Percentiles rank a stretch among this genome's conserved stretches.
Evolutionary conservation across 2,329 filamentous ascomycete genomes (phyloP).

Genomic region (Thelonectria blattea): DNA sequence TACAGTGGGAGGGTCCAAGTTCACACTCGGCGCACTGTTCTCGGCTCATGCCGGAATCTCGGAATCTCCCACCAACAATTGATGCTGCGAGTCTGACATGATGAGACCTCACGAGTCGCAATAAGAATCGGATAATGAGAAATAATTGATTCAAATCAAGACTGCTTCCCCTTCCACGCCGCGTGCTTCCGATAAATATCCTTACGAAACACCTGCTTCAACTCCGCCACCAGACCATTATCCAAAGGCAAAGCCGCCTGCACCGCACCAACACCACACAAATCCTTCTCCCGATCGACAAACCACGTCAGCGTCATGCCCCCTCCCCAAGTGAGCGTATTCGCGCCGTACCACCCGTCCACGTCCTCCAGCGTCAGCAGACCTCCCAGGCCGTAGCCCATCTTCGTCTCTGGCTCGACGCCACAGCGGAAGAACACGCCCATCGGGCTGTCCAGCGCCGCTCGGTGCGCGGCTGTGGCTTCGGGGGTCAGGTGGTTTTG

Average conservation of each 20-base stretch:
- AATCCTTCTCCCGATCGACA: constrained; percentile 53
- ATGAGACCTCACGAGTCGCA: too few relatives aligned
- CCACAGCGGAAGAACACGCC: constrained; percentile 47
- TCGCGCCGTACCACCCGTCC: constrained; percentile 51
- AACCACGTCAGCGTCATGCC: constrained; percentile 55
- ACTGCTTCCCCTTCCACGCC: constrained; percentile 18
- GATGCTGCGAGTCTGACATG: too few relatives aligned
- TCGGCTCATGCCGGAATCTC: too few relatives aligned
- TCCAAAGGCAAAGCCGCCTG: constrained; percentile 47
- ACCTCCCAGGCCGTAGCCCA: constrained; percentile 50
- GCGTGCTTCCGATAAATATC: constrained; percentile 49
- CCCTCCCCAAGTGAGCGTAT: constrained; percentile 54
- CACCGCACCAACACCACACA: constrained; percentile 50
- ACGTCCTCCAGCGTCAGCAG: constrained; percentile 48
- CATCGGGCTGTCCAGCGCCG: constrained; percentile 39
- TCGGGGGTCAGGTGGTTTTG: constrained; percentile 50
- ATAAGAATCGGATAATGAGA: too few relatives aligned
- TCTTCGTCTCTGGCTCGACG: constrained; percentile 38
- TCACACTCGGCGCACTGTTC: too few relatives aligned
- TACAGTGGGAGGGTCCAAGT: too few relatives aligned
- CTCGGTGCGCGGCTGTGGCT: constrained; percentile 36
- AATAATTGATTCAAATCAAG: neutral
- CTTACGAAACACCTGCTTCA: constrained; percentile 51
- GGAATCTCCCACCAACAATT: too few relatives aligned
- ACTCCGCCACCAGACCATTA: constrained; percentile 21